Conservation (phyloP, 352 stramenopile species). For the Pythium folliculosum region DNA sequence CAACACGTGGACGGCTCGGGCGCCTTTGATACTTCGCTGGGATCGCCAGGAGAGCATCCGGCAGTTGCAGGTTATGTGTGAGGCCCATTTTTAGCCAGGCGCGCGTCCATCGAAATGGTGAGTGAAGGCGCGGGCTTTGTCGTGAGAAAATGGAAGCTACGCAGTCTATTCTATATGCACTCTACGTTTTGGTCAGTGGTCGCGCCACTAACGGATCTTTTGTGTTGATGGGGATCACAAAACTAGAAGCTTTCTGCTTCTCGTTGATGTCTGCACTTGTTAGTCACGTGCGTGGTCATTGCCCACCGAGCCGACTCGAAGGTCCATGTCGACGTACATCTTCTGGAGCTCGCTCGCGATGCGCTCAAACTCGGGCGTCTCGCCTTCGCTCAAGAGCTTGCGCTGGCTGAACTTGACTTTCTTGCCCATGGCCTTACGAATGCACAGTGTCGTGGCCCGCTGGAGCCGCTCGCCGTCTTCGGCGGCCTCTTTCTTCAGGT, state of each 20-base stretch:
- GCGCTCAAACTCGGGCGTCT: background rate
- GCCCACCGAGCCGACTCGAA: background rate
- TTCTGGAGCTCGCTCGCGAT: conserved; percentile 6
- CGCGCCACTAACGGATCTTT: background rate
- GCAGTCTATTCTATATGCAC: background rate
- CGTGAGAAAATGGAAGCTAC: background rate
- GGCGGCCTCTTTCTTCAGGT: background rate
- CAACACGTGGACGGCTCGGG: background rate
- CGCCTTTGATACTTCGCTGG: too few relatives aligned
- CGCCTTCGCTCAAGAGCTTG: conserved; percentile 1
- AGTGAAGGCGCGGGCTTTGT: background rate
- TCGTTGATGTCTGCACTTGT: background rate
- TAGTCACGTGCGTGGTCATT: background rate
- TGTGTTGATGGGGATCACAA: background rate
- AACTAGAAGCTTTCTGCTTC: background rate
- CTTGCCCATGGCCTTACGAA: conserved; percentile 10
- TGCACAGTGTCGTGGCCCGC: conserved; percentile 1
- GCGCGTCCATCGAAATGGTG: background rate
- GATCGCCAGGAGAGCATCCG: too few relatives aligned
- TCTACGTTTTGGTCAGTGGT: too few relatives aligned
- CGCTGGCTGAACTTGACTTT: conserved; percentile 9
- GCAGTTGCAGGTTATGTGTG: background rate
- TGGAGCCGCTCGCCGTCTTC: conserved; percentile 1
- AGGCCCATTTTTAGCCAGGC: background rate
- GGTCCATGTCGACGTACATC: conserved; percentile 12